These are phyloP conservation scores for Aspergillus carbonarius DNA, from an alignment of 2,329 filamentous ascomycete species.

Conservation along the genomic window DNA sequence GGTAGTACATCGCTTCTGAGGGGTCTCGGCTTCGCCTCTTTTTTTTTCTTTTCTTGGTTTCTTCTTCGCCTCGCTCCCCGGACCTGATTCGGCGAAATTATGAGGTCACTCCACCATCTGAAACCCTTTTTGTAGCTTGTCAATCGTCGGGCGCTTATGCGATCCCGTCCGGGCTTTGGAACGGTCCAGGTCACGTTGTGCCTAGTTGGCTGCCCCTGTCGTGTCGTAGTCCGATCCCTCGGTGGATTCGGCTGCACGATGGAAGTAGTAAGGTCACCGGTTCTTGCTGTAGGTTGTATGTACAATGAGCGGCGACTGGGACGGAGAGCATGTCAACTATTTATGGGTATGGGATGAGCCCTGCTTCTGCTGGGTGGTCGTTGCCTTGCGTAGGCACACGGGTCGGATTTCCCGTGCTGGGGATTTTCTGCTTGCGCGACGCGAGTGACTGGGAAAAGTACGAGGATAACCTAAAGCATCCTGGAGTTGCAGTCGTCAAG, in stretches of 20 bases:
- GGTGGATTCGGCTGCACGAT: constrained; percentile 4
- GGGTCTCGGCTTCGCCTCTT: not conserved
- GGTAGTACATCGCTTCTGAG: not conserved
- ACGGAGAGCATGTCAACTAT: not conserved
- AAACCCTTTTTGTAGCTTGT: constrained; percentile 7
- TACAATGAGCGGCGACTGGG: not conserved
- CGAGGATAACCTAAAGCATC: not conserved
- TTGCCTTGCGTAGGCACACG: not conserved
- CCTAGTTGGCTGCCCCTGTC: not conserved
- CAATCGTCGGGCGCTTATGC: constrained; percentile 3
- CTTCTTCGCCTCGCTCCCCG: not conserved
- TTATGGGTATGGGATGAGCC: not conserved
- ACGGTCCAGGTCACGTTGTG: constrained; percentile 11
- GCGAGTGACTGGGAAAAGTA: not conserved
- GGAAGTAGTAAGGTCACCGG: not conserved
- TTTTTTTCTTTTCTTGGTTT: not conserved
- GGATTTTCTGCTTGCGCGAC: not conserved
- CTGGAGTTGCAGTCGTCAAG: not conserved
- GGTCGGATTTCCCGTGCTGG: not conserved
- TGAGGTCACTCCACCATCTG: constrained; percentile 2
- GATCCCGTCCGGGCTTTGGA: constrained; percentile 4
- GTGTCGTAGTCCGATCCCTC: not conserved
- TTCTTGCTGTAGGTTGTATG: not conserved
- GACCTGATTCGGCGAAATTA: constrained; percentile 1
- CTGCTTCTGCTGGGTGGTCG: not conserved